Conservation (phyloP, 2,329 filamentous ascomycete species). For the Polychaeton citri region DNA sequence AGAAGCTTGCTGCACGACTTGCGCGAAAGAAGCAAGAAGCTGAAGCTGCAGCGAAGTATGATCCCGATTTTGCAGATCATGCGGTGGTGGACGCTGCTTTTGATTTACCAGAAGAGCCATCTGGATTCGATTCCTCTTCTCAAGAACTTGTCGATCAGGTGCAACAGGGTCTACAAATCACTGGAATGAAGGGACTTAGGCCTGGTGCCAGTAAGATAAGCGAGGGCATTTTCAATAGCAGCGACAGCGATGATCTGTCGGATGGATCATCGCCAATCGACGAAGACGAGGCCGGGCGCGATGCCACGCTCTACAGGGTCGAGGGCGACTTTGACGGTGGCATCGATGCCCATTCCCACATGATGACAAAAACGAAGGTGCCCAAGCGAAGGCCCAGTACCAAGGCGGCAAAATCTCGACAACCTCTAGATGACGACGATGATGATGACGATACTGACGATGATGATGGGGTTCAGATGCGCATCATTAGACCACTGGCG, state of each 20-base stretch:
- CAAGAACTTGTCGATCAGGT: constrained; percentile 2
- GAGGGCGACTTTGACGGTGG: constrained; percentile 21
- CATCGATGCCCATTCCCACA: constrained; percentile 4
- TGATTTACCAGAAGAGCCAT: constrained; percentile 18
- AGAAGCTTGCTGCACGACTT: constrained; percentile 80
- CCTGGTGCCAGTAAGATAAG: constrained; percentile 11
- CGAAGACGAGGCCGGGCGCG: constrained; percentile 12
- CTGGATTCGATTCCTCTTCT: constrained; percentile 8
- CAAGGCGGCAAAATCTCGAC: constrained; percentile 20
- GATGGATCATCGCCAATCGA: constrained; percentile 23
- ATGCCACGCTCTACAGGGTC: constrained; percentile 12
- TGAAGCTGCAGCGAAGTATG: constrained; percentile 15
- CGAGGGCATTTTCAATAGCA: constrained; percentile 16
- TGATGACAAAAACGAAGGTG: constrained; percentile 16
- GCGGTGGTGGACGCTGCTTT: constrained; percentile 16
- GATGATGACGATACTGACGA: constrained; percentile 8
- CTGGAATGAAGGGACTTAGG: constrained; percentile 9
- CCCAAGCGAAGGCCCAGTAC: constrained; percentile 17
- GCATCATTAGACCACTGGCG: background rate
- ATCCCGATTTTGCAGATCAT: constrained; percentile 19
- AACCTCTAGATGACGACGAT: constrained; percentile 18
- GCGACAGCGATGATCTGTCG: constrained; percentile 32
- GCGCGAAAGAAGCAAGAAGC: constrained; percentile 34
- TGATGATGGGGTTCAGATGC: background rate
- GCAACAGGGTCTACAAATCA: constrained; percentile 10